Percentiles rank a stretch among this genome's conserved stretches.
phyloP scores from a whole-genome alignment of 179 eudicot genomes.

The Sideroxylon spinosum region DNA sequence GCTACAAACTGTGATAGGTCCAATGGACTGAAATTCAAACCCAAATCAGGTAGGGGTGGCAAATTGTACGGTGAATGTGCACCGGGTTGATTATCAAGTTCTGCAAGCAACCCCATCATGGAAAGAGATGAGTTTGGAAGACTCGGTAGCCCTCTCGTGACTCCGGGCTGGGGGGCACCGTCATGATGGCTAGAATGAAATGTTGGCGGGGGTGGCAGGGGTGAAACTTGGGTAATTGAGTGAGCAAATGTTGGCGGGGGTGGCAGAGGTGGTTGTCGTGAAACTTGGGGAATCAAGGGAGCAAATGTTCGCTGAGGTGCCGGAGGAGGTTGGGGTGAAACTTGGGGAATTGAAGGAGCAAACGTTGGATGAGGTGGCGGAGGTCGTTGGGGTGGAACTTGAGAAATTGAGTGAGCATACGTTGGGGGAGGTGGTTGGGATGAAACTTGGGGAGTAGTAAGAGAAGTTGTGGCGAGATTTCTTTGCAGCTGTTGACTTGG shows the following conservation, averaged over 20 bases:
- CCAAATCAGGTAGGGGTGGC: slow-evolving; percentile 7
- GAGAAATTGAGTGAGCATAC: neutral
- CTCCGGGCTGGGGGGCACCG: slow-evolving; percentile 9
- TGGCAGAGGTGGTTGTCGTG: too few species aligned
- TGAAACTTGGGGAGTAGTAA: neutral
- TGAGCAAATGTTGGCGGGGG: too few species aligned
- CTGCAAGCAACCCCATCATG: slow-evolving; percentile 16
- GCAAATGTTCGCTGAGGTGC: neutral
- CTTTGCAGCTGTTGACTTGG: slow-evolving; percentile 20
- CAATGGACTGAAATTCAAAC: slow-evolving; percentile 8
- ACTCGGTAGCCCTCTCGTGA: neutral
- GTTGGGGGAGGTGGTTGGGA: neutral
- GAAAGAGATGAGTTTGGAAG: slow-evolving; percentile 13
- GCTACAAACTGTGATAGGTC: slow-evolving; percentile 17
- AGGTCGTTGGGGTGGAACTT: neutral
- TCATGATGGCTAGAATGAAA: neutral
- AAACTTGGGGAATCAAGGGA: too few species aligned
- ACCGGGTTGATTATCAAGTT: slow-evolving; percentile 11
- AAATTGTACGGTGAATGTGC: slow-evolving; percentile 5
- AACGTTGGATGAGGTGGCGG: neutral
- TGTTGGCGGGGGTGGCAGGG: neutral
- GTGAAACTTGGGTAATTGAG: too few species aligned
- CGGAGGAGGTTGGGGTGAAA: too few species aligned
- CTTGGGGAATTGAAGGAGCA: too few species aligned
- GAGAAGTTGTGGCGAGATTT: neutral